Base-by-base conservation (phyloP, 768 basidiomycete genomes). In the Trametes villosa region DNA sequence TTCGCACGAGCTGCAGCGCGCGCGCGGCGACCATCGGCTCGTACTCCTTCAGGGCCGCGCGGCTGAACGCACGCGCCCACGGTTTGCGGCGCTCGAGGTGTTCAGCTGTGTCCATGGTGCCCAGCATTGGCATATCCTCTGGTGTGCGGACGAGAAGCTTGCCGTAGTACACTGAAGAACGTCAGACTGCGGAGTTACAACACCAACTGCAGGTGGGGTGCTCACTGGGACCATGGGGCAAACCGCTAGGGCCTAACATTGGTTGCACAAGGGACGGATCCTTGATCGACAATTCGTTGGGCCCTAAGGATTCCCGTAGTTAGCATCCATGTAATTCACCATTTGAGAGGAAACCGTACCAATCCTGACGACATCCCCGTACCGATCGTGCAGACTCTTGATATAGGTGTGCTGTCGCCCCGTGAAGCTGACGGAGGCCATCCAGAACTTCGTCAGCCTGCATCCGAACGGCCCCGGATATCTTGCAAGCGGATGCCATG, bases 41-140 rank as follows among this genome's bases (percentile, higher is more conserved):
- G 54, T 83, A 84, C 12, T 77, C 80, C 67, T 79, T 80, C 29
- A 86, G 64, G 1, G 83, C 77, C 3, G 71, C 60, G 13, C 75
- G 76, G 44, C 70, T 82, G 69, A 85, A 78, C 0, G 77, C 83
- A 18, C 81, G 73, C 11, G 76, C 77, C 83, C 83, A 85, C 1
- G 80, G 73, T 24, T 76, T 75, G 7, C 83, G 77, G 7, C 81
- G 75, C 9, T 75, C 72, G 6, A 75, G 71, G 60, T 86, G 84
- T 46, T 81, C 78, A 1, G 72, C 38, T 12, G 54, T 57, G 34
- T 63, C 46, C 45, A 52, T 38, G 41, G 57, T 47, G 2, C 46
- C 58, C 8, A 66, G 41, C 6, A 63, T 38, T 0, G 56, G 34
- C 15, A 59, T 15, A 9, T 57, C 38, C 76, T 68, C 20, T 2